These are phyloP conservation scores for Ambrosia trifida DNA, from an alignment of 129 eudicot genomes.

Conservation along the genomic window DNA sequence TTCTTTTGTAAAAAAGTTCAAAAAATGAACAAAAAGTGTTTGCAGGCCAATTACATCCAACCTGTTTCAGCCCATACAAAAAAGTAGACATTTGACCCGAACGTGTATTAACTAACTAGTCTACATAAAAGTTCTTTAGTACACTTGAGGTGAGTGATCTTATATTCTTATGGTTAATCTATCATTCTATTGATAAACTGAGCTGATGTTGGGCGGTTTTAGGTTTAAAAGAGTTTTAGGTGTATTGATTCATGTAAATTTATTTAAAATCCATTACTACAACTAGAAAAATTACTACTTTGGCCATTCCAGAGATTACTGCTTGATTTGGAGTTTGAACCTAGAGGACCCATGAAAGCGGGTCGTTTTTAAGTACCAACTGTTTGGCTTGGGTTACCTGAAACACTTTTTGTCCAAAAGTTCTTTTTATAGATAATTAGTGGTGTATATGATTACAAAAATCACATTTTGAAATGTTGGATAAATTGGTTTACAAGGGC, in stretches of 20 bases:
- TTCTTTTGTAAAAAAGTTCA: neutral
- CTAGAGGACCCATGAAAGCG: neutral
- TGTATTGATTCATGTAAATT: neutral
- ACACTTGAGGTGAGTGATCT: neutral
- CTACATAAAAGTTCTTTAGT: neutral
- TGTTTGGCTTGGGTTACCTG: neutral
- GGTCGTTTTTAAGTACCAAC: neutral
- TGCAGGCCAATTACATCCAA: neutral
- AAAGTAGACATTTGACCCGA: neutral
- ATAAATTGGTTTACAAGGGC: neutral
- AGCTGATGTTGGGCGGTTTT: neutral
- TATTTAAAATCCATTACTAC: neutral
- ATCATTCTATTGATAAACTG: neutral
- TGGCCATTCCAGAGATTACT: neutral
- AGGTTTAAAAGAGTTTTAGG: neutral
- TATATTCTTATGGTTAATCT: neutral
- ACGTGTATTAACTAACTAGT: neutral
- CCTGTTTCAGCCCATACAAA: neutral
- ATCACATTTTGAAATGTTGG: neutral
- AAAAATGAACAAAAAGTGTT: constrained; percentile 2
- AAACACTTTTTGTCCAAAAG: neutral
- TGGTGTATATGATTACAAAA: neutral
- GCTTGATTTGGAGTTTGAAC: neutral
- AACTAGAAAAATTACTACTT: too few species aligned
- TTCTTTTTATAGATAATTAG: neutral